These are phyloP conservation scores for Pelargonium australe DNA, from an alignment of 441 rosid genomes.

Conservation along the genomic window DNA sequence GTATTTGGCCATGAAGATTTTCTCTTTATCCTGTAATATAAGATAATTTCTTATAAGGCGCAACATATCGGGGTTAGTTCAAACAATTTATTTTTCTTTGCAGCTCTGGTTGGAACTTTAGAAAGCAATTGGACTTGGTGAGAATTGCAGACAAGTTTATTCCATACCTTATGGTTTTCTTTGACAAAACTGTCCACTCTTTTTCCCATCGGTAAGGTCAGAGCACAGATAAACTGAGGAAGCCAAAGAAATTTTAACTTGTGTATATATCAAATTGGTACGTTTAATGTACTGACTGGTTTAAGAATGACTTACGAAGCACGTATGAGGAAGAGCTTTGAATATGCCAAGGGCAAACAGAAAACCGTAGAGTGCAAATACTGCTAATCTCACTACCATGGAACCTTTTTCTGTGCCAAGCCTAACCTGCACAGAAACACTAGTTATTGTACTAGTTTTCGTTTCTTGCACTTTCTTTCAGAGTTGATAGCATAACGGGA, in stretches of 20 bases:
- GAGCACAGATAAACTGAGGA: conserved; percentile 52
- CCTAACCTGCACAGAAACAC: conserved; percentile 42
- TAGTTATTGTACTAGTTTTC: background rate
- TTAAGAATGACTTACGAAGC: conserved; percentile 49
- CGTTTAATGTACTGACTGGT: background rate
- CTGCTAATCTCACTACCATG: conserved; percentile 38
- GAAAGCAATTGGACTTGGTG: too few species aligned
- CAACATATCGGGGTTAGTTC: too few species aligned
- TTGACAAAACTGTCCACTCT: conserved; percentile 52
- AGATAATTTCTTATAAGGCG: background rate
- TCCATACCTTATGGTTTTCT: conserved; percentile 58
- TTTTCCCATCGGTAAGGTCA: conserved; percentile 67
- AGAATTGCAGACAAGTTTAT: background rate
- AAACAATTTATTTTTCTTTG: too few species aligned
- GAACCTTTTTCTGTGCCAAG: conserved; percentile 69
- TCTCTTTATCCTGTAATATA: conserved; percentile 47
- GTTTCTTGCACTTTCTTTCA: too few species aligned
- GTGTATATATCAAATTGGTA: background rate
- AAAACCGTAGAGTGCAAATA: conserved; percentile 38
- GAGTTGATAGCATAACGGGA: too few species aligned
- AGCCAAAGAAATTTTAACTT: background rate
- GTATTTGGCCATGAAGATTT: conserved; percentile 89
- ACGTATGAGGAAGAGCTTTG: conserved; percentile 50
- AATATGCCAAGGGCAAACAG: conserved; percentile 45
- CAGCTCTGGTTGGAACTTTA: too few species aligned